Conservation (phyloP, 352 stramenopile genomes). For the Phytophthora tentaculata region DNA sequence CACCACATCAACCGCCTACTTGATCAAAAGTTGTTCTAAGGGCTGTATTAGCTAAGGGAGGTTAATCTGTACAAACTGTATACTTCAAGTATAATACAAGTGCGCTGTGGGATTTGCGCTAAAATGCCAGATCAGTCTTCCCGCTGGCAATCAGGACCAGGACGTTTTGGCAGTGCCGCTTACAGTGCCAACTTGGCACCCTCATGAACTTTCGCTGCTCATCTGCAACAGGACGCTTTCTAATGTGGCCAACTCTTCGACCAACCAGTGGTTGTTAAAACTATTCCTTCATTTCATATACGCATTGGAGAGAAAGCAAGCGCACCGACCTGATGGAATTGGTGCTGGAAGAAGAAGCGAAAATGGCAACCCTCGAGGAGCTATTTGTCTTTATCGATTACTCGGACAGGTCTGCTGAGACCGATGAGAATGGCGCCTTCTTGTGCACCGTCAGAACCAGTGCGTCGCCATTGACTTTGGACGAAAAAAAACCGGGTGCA, state of each 20-base stretch:
- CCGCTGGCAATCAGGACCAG: too few species aligned
- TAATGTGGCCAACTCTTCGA: conserved; percentile 22
- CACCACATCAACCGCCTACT: too few species aligned
- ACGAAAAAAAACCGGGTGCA: neutral
- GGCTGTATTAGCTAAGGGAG: too few species aligned
- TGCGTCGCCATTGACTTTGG: neutral
- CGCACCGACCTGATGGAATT: conserved; percentile 29
- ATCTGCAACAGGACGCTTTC: conserved; percentile 6
- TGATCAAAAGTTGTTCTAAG: too few species aligned
- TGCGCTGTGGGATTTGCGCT: too few species aligned
- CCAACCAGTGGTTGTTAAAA: neutral
- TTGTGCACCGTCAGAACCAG: neutral
- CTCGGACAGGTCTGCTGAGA: neutral
- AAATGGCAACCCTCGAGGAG: conserved; percentile 29
- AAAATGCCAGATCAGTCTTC: too few species aligned
- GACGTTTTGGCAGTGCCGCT: too few species aligned
- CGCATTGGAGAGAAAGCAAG: neutral
- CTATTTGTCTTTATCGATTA: conserved; percentile 37
- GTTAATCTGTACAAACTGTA: too few species aligned
- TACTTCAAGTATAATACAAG: too few species aligned
- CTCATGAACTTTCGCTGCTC: conserved; percentile 11
- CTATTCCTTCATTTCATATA: neutral
- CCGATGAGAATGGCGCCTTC: neutral
- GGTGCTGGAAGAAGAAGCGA: conserved; percentile 16
- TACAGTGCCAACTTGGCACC: too few species aligned